Evolutionary conservation across 2,329 filamentous ascomycete genomes (phyloP).

Genomic region (Penicillium nordicum): DNA sequence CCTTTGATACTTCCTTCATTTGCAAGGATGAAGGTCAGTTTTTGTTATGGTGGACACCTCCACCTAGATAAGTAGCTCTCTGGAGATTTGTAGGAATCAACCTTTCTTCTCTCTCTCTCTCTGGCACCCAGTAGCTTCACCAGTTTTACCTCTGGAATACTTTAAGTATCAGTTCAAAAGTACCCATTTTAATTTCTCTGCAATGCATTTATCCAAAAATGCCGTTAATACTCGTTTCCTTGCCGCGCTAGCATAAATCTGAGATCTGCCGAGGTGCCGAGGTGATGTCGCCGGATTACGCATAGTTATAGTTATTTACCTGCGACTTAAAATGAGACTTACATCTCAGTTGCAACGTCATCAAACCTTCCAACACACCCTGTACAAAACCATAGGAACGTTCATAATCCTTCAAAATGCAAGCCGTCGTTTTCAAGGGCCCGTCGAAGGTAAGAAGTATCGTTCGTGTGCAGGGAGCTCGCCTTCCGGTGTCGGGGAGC

Average conservation of each 20-base stretch:
- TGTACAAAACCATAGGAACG: background rate
- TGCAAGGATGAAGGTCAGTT: background rate
- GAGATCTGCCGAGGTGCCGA: background rate
- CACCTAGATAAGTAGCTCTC: too few relatives aligned
- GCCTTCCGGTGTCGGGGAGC: too few relatives aligned
- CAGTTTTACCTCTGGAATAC: background rate
- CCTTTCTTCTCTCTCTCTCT: too few relatives aligned
- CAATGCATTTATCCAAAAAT: background rate
- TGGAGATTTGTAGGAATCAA: too few relatives aligned
- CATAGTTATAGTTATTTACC: background rate
- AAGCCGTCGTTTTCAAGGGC: conserved; percentile 81
- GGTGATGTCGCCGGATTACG: background rate
- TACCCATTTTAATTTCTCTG: too few relatives aligned
- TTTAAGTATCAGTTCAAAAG: too few relatives aligned
- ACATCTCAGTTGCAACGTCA: background rate
- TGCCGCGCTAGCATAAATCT: background rate
- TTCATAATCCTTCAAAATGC: conserved; percentile 54
- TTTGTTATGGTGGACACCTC: too few relatives aligned
- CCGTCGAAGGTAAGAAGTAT: conserved; percentile 67
- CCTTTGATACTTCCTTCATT: background rate
- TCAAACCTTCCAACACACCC: background rate
- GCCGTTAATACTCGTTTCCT: background rate
- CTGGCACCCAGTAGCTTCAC: too few relatives aligned
- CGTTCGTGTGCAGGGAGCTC: too few relatives aligned
- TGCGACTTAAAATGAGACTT: background rate